Percentiles rank a stretch among this genome's conserved stretches.
These are phyloP conservation scores for Ephemerocybe angulata DNA, from an alignment of 768 basidiomycete genomes.

Conservation along the genomic window DNA sequence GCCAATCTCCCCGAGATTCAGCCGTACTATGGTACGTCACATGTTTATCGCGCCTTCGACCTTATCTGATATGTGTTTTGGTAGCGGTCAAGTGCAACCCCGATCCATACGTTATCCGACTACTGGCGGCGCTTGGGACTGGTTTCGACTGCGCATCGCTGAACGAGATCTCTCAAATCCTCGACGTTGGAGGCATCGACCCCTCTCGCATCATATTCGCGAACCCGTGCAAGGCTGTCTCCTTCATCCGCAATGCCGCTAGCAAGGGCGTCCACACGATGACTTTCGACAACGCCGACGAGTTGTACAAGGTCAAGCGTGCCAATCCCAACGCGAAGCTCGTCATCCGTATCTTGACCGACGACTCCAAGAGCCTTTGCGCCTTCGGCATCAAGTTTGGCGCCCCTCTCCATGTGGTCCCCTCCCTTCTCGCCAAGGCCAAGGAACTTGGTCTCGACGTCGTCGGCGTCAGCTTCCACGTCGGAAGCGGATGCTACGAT, in stretches of 20 bases:
- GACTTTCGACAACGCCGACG: constrained; percentile 99
- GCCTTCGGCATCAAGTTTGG: constrained; percentile 95
- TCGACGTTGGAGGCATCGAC: constrained; percentile 68
- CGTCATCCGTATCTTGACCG: constrained; percentile 93
- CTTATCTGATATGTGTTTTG: constrained; percentile 12
- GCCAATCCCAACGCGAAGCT: constrained; percentile 79
- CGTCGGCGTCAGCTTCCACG: constrained; percentile 95
- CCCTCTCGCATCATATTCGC: constrained; percentile 91
- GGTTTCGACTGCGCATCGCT: constrained; percentile 98
- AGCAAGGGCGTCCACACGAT: constrained; percentile 81
- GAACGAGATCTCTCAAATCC: constrained; percentile 82
- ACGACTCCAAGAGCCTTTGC: constrained; percentile 93
- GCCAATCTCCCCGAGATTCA: constrained; percentile 77
- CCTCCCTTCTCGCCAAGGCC: constrained; percentile 75
- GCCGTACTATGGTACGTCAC: constrained; percentile 82
- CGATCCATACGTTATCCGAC: constrained; percentile 87
- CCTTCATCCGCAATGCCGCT: constrained; percentile 85
- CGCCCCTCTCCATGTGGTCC: constrained; percentile 80
- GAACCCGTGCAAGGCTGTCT: constrained; percentile 96
- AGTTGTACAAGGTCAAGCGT: constrained; percentile 88
- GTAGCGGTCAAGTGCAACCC: constrained; percentile 98
- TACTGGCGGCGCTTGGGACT: constrained; percentile 84
- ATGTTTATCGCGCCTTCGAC: constrained; percentile 7
- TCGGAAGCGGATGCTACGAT: constrained; percentile 96
- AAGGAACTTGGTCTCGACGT: constrained; percentile 78